Percentiles rank a stretch among this genome's conserved stretches.
These are phyloP conservation scores for Glycine tomentella DNA, from an alignment of 306 rosid genomes.

Conservation along the genomic window DNA sequence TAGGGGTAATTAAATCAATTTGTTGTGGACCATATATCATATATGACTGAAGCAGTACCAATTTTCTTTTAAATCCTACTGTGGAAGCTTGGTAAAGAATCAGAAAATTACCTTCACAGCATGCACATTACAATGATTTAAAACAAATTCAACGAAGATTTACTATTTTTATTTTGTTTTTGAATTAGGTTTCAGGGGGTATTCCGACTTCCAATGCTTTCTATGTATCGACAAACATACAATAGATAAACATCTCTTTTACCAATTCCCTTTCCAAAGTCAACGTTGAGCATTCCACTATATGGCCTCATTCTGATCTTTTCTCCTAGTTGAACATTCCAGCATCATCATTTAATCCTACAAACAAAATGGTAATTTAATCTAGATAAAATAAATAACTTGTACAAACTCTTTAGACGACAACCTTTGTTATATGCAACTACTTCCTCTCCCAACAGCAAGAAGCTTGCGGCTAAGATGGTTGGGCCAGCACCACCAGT, in stretches of 20 bases:
- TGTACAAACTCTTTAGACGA: slow-evolving; percentile 40
- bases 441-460: slow-evolving; percentile 95
- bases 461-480: slow-evolving; percentile 88
- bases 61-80: not conserved
- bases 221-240: slow-evolving; percentile 63
- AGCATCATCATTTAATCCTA: slow-evolving; percentile 56
- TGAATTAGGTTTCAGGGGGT: slow-evolving; percentile 9
- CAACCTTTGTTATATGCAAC: slow-evolving; percentile 87
- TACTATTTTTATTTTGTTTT: slow-evolving; percentile 29
- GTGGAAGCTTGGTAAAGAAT: slow-evolving; percentile 25
- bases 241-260: slow-evolving; percentile 89
- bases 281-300: slow-evolving; percentile 93
- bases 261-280: slow-evolving; percentile 95
- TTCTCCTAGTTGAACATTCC: slow-evolving; percentile 73
- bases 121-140: slow-evolving; percentile 11
- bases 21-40: slow-evolving; percentile 20
- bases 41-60: slow-evolving; percentile 36
- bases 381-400: slow-evolving; percentile 38
- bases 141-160: slow-evolving; percentile 9
- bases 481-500: slow-evolving; percentile 99
- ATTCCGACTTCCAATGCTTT: slow-evolving; percentile 38
- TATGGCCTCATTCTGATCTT: slow-evolving; percentile 89
- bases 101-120: slow-evolving; percentile 34
- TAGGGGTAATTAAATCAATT: slow-evolving; percentile 40
- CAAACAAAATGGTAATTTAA: slow-evolving; percentile 50